phyloP scores from a whole-genome alignment of 208 protist genomes.

The Plasmodiophora brassicae region DNA sequence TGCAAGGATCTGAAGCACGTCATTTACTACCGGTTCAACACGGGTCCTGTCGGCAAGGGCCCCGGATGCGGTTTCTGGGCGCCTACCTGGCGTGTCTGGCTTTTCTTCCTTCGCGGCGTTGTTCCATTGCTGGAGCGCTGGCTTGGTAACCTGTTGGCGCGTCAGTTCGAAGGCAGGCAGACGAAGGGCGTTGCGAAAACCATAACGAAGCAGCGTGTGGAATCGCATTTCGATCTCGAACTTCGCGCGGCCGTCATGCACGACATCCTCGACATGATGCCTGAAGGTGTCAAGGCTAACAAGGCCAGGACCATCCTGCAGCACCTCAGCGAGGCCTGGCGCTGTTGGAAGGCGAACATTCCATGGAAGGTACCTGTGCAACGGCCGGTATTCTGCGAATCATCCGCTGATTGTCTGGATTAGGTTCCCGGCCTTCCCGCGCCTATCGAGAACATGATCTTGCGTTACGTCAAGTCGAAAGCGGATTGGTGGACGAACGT shows the following conservation, averaged over 20 bases:
- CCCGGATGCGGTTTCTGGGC: conserved; percentile 98
- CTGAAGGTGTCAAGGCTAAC: conserved; percentile 91
- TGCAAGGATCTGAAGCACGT: conserved; percentile 99
- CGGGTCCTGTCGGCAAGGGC: conserved; percentile 95
- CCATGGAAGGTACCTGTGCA: conserved; percentile 90
- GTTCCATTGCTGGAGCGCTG: conserved; percentile 98
- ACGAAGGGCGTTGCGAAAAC: conserved; percentile 88
- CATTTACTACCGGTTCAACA: conserved; percentile 98
- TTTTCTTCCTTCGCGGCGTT: conserved; percentile 99
- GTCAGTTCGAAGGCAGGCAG: conserved; percentile 97
- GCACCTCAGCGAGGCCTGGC: conserved; percentile 98
- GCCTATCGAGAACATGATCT: conserved; percentile 97
- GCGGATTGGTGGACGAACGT: conserved; percentile 99
- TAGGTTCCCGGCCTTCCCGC: conserved; percentile 85
- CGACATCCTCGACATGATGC: conserved; percentile 99
- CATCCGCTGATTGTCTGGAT: not conserved
- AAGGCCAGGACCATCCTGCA: conserved; percentile 96
- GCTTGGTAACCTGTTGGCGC: conserved; percentile 96
- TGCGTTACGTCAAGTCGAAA: conserved; percentile 99
- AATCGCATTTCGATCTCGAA: conserved; percentile 99
- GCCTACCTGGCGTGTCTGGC: conserved; percentile 98
- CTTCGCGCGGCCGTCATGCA: conserved; percentile 97
- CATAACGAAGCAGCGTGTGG: conserved; percentile 99
- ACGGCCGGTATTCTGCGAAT: not conserved
- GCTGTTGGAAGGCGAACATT: conserved; percentile 97